phyloP scores from a whole-genome alignment of 768 basidiomycete genomes.

The Tephrocybe sp. region DNA sequence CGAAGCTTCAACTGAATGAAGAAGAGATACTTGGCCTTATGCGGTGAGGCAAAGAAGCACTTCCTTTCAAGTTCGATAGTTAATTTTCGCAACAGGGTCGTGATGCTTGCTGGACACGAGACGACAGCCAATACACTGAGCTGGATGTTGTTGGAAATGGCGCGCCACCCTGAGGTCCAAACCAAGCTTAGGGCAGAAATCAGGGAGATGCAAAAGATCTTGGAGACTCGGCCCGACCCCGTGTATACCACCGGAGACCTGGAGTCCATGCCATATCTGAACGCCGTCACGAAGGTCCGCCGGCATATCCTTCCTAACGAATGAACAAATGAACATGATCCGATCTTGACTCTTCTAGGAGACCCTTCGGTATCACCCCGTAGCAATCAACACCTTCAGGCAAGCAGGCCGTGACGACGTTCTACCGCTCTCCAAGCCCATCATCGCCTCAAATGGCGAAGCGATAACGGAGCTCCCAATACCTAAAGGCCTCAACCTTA shows the following conservation, averaged over 20 bases:
- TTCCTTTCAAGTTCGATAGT: slow-evolving; percentile 36
- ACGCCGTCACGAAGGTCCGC: slow-evolving; percentile 44
- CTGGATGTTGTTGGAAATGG: slow-evolving; percentile 66
- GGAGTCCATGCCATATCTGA: slow-evolving; percentile 49
- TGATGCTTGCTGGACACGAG: slow-evolving; percentile 57
- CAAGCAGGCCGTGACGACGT: slow-evolving; percentile 52
- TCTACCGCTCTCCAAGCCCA: slow-evolving; percentile 56
- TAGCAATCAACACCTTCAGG: slow-evolving; percentile 32
- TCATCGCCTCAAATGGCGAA: slow-evolving; percentile 45
- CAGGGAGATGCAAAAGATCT: slow-evolving; percentile 32
- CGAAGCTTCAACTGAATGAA: slow-evolving; percentile 40
- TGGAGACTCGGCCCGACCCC: slow-evolving; percentile 36
- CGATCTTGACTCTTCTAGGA: slow-evolving; percentile 32
- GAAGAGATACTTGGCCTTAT: slow-evolving; percentile 52
- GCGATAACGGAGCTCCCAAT: slow-evolving; percentile 46
- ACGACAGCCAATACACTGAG: slow-evolving; percentile 57
- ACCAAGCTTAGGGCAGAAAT: slow-evolving; percentile 62
- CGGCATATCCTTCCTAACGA: too few relatives aligned
- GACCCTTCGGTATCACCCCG: slow-evolving; percentile 44
- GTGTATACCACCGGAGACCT: slow-evolving; percentile 43
- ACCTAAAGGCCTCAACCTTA: slow-evolving; percentile 49
- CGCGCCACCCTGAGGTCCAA: slow-evolving; percentile 59
- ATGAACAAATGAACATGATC: neutral
- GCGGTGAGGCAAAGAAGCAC: slow-evolving; percentile 48
- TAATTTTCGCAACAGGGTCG: slow-evolving; percentile 45